Base-by-base conservation (phyloP, 345 rosid genomes). In the Boechera retrofracta region DNA sequence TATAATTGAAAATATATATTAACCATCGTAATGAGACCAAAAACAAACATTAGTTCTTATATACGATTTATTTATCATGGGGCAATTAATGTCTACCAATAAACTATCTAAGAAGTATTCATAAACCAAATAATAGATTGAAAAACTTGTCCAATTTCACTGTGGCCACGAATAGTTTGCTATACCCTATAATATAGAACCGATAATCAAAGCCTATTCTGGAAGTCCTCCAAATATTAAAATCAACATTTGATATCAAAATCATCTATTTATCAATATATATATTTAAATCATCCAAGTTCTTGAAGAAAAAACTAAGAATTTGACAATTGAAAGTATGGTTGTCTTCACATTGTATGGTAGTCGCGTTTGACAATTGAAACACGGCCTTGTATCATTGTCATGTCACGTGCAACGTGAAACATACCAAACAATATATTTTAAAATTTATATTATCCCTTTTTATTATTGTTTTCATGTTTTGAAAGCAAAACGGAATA, bases 371-470 rank as follows among this genome's bases (percentile, higher is more conserved):
- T 65, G 81, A 78, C 81, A 78, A 72, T 41, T 72, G 49, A 78
- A 72, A 65, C 73, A 78, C 77, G 69, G 69, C 73, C 69, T 60
- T 72, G 31, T 67, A 69, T 78, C 81, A 60, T 69, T 67, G 47
- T 78, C 81, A 59, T 44, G 81, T 78, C 81, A 72, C 81, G 77
- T 78, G 77, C 77, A 67, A 63, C 36, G 42, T 61, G 64, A 64
- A 78, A 65, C 77, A 72, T 72, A 39, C 69, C 41, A 56, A 71
- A 58, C 56, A 39, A 57, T 56, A 36, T 18, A 31, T 15, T 52
- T 61, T 0, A 33, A 33, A 36, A 4, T 1, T 10, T 42, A 0
- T 36, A 32, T 3, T 8, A 0, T 28, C 24, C 2, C 9, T 2
- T 7, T 9, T 6, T 45, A 32, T 13, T 26, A 6, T 33, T 16